These are phyloP conservation scores for Gnaphalium uliginosum DNA, from an alignment of 129 eudicot genomes.

Conservation along the genomic window DNA sequence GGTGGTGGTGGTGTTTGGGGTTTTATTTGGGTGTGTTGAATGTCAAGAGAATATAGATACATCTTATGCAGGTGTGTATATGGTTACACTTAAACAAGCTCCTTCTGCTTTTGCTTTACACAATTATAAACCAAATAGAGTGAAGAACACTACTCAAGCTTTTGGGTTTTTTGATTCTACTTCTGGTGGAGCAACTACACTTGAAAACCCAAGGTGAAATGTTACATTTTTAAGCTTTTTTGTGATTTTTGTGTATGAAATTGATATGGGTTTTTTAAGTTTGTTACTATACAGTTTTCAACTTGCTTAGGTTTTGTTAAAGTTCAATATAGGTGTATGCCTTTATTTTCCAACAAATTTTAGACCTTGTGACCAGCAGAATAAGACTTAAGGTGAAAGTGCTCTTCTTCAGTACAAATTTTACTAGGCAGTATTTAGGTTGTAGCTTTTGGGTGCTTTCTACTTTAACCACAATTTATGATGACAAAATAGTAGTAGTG, in stretches of 20 bases:
- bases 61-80: conserved; percentile 55
- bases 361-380: neutral
- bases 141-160: conserved; percentile 24
- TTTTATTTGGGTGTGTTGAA: conserved; percentile 26
- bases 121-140: conserved; percentile 33
- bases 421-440: neutral
- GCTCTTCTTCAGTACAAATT: conserved; percentile 2
- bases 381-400: conserved; percentile 13
- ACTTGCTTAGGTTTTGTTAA: neutral
- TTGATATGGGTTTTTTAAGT: neutral
- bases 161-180: conserved; percentile 31
- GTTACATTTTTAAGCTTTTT: neutral
- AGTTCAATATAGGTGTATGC: neutral
- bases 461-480: conserved; percentile 23
- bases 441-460: conserved; percentile 23
- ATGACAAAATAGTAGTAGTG: conserved; percentile 25
- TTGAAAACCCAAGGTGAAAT: conserved; percentile 63
- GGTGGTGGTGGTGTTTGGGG: conserved; percentile 38
- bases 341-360: neutral
- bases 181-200: conserved; percentile 45
- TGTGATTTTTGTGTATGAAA: neutral
- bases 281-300: neutral
- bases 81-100: conserved; percentile 75
- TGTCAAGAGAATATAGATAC: conserved; percentile 31
- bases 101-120: conserved; percentile 44